Conservation (phyloP, 495 filamentous ascomycete genomes). For the Astrothelium macrocarpum region DNA sequence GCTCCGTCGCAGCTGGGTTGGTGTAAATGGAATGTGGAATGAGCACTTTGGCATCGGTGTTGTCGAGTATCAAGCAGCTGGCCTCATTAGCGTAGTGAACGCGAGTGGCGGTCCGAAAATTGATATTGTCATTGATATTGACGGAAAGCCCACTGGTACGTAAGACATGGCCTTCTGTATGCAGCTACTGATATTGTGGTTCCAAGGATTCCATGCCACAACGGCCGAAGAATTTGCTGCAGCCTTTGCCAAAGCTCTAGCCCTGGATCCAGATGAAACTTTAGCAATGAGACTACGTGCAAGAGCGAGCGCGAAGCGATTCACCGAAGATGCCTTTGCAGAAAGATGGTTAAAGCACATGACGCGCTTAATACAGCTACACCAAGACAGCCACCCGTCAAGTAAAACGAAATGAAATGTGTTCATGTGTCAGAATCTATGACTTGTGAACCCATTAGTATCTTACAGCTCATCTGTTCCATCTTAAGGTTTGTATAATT, state of each 20-base stretch:
- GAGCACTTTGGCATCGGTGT: conserved; percentile 98
- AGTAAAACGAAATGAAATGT: background rate
- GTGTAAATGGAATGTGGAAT: conserved; percentile 98
- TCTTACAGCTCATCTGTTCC: too few relatives aligned
- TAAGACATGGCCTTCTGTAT: background rate
- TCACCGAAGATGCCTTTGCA: conserved; percentile 79
- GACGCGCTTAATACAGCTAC: conserved; percentile 55
- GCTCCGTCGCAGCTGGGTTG: conserved; percentile 62
- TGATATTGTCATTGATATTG: conserved; percentile 78
- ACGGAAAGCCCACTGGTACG: conserved; percentile 62
- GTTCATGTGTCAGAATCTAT: background rate
- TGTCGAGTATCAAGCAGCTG: conserved; percentile 95
- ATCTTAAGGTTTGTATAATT: too few relatives aligned
- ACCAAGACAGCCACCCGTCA: conserved; percentile 9
- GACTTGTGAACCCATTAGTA: background rate
- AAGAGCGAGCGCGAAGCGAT: conserved; percentile 63
- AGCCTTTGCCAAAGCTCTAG: conserved; percentile 66
- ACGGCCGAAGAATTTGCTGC: conserved; percentile 66
- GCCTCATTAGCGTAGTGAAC: conserved; percentile 83
- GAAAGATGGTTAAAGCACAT: conserved; percentile 62
- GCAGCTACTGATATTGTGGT: background rate
- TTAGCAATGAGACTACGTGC: conserved; percentile 65
- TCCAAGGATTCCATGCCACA: conserved; percentile 68
- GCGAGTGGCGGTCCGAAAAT: conserved; percentile 82
- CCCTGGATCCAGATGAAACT: conserved; percentile 54